Evolutionary conservation across 2,329 filamentous ascomycete species (phyloP), one percentile per base, ranked within the genome.

Genomic region (Alternaria gansuensis): DNA sequence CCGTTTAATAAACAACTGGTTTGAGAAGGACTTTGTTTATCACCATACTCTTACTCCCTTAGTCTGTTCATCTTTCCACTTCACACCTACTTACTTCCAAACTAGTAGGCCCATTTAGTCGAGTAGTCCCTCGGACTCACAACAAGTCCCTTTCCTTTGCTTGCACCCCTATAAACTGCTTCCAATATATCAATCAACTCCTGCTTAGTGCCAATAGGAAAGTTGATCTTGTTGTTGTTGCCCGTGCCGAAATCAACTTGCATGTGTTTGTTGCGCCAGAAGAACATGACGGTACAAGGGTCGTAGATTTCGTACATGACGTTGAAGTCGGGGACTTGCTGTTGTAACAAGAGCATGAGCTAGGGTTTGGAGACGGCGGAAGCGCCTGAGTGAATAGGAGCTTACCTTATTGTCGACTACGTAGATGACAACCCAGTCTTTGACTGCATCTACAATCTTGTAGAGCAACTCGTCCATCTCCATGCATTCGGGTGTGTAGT

Each of bases 171-270:
- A 77, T 97, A 98, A 65, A 97, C 92, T 1, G 92, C 95, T 82
- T 98, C 94, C 73, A 97, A 88, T n/a, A 98, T 97, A 79, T 98
- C 94, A 72, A 98, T 95, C 71, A 98, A 82, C 80, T 98, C 94
- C 77, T 98, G 93, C 80, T 97, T 97, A 73, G 97, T 92, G 78
- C 96, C 92, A 59, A 95, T 82, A 36, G 94, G 90, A 87, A 92
- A 96, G 76, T 96, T 97, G 68, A 97, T 83, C 79, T 97, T 97
- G 79, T 97, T 97, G 79, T 97, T 97, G 81, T 98, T 96, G 67
- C 94, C 94, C 1, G 94, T 97, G 45, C 94, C 69, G 41, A 66
- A 69, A 43, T 71, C 68, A 23, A 67, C 60, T 17, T 64, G 60
- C 36, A 71, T 69, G 10, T 69, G 69, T 34, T 70, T 72, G 54